phyloP scores from a whole-genome alignment of 148 eudicot genomes.

The Rhododendron henanense region DNA sequence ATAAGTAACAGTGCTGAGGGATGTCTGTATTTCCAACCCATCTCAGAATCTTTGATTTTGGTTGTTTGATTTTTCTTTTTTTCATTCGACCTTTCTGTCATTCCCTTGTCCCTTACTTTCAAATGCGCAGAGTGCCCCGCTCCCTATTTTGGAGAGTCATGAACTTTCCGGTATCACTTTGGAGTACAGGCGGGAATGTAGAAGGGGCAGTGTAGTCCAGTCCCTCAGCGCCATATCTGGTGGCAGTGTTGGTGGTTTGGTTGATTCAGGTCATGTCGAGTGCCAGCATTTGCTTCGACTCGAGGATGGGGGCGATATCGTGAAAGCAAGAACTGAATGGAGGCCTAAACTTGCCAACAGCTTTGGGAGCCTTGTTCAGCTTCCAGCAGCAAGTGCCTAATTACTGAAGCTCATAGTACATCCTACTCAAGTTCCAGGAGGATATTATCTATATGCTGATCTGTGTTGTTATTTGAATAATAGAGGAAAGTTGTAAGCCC shows the following conservation, averaged over 20 bases:
- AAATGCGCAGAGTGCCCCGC: slow-evolving; percentile 72
- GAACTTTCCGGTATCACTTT: slow-evolving; percentile 77
- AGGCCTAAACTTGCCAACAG: slow-evolving; percentile 61
- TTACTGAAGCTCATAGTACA: not conserved
- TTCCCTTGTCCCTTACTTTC: not conserved
- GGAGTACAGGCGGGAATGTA: slow-evolving; percentile 91
- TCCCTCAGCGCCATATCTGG: slow-evolving; percentile 66
- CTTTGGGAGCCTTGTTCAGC: slow-evolving; percentile 32
- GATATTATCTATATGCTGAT: not conserved
- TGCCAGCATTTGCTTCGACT: slow-evolving; percentile 85
- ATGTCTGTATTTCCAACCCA: not conserved
- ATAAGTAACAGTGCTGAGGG: not conserved
- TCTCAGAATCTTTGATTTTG: not conserved
- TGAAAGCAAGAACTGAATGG: slow-evolving; percentile 82
- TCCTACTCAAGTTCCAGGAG: slow-evolving; percentile 18
- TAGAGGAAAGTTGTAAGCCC: not conserved
- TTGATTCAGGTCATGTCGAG: slow-evolving; percentile 51
- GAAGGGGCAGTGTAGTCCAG: slow-evolving; percentile 68
- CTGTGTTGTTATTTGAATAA: not conserved
- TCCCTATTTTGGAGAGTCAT: slow-evolving; percentile 60
- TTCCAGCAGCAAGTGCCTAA: slow-evolving; percentile 33
- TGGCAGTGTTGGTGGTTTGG: slow-evolving; percentile 37
- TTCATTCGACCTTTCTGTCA: not conserved
- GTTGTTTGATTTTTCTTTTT: not conserved
- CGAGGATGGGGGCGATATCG: slow-evolving; percentile 75